A percentile compares a stretch with the other conserved stretches of the same genome.
Evolutionary conservation across 805 yeast species (phyloP).

Genomic region (Lachancea quebecensis): DNA sequence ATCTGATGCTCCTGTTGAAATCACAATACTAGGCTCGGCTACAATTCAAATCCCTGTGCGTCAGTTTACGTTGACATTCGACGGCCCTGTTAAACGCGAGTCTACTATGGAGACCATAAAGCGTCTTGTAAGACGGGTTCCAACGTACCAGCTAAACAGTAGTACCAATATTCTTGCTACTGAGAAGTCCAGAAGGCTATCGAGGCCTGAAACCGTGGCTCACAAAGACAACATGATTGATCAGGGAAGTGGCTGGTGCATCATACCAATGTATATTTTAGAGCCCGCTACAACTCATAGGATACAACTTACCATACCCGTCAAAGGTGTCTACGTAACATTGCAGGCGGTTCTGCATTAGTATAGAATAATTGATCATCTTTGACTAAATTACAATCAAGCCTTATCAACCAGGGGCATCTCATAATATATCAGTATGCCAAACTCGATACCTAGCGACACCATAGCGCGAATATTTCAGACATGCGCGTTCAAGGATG

Average conservation of each 20-base stretch:
- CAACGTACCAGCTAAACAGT: conserved; percentile 2
- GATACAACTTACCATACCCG: conserved; percentile 1
- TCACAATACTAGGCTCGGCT: conserved; percentile 2
- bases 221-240: background rate
- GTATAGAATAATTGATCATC: background rate
- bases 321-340: background rate
- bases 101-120: background rate
- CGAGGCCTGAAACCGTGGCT: background rate
- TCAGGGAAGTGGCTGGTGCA: conserved; percentile 8
- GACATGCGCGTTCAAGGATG: conserved; percentile 15
- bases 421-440: background rate
- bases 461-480: conserved; percentile 23
- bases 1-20: background rate
- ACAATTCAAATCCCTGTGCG: conserved; percentile 2
- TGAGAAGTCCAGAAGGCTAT: background rate
- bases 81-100: background rate
- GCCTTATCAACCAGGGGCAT: no score
- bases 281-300: background rate
- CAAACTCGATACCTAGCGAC: conserved; percentile 10
- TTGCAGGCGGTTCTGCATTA: background rate
- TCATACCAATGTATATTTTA: conserved; percentile 1
- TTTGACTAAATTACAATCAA: conserved; percentile 1
- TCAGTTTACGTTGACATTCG: background rate
- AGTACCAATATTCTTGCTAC: background rate
- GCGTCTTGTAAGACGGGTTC: conserved; percentile 1